Conservation (phyloP, 2,329 filamentous ascomycete genomes). For the Ilyonectria robusta region DNA sequence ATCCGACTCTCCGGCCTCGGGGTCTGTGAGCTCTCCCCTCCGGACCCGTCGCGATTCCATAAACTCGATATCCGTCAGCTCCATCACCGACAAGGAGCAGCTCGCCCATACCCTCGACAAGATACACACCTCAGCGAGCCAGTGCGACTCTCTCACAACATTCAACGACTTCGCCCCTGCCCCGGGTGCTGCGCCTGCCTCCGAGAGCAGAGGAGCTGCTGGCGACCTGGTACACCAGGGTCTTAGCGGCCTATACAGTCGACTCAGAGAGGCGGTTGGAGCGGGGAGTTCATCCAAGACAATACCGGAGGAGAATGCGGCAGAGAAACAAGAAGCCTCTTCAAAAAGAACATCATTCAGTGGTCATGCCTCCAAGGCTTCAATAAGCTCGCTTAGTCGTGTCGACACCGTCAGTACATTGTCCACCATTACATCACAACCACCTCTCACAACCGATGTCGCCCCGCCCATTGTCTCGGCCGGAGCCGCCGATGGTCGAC, state of each 20-base stretch:
- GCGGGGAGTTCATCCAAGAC: constrained; percentile 66
- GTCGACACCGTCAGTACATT: constrained; percentile 55
- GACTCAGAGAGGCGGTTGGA: constrained; percentile 86
- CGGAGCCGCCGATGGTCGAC: constrained; percentile 56
- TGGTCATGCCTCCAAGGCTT: constrained; percentile 58
- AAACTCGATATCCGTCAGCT: constrained; percentile 58
- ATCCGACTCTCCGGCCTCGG: constrained; percentile 48
- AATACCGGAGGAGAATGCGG: constrained; percentile 50
- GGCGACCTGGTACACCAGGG: constrained; percentile 87
- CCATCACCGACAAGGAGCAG: constrained; percentile 75
- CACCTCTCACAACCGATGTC: constrained; percentile 51
- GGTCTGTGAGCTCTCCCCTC: constrained; percentile 49
- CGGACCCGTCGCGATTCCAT: constrained; percentile 57
- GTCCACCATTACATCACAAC: constrained; percentile 51
- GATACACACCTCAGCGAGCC: constrained; percentile 91
- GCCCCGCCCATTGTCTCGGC: constrained; percentile 55
- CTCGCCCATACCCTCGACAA: constrained; percentile 85
- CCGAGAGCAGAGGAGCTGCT: constrained; percentile 78
- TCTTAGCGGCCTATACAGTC: constrained; percentile 89
- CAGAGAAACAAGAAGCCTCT: constrained; percentile 50
- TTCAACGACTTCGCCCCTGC: constrained; percentile 93
- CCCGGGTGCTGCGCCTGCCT: constrained; percentile 68
- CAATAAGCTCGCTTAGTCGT: constrained; percentile 58
- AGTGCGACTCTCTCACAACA: constrained; percentile 86
- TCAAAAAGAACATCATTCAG: constrained; percentile 60